Evolutionary conservation across 169 alveolate genomes (phyloP), one percentile per base, ranked within the genome.

Genomic region (Cryptosporidium muris): DNA sequence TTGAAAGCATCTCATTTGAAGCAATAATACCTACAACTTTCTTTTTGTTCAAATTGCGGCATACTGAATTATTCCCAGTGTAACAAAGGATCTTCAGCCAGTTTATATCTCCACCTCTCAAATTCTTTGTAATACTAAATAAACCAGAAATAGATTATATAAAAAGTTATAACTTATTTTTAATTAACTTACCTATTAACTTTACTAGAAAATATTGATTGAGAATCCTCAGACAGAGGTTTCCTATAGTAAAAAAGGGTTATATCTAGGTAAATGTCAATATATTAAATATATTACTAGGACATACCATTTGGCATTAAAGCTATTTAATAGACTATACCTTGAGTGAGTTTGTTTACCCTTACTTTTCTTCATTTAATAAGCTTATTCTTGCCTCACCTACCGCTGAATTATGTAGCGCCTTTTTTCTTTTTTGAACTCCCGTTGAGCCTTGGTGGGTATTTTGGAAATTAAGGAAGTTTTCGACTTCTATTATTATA

Each of bases 231-330:
- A 37, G 7, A 45, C 7, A 58, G 67, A 16, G 67, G 51, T 43
- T 74, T 66, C 85, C 85, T 74, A 34, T 12, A 58, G 11, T n/a
- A n/a, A 12, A 8, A 9, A 66, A 66, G 16, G 4, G n/a, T 34
- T n/a, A 34, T 5, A 9, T 38, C 25, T 34, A 34, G 38, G 4
- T 3, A 25, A 9, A 14, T 9, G 25, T n/a, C 12, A 54, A 8
- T 54, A 16, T 1, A 16, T 6, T 16, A 34, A 60, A 34, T n/a
- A 3, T 5, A 5, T 14, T 9, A 40, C 6, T 12, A 11, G 5
- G 45, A 74, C 85, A 48, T 74, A 74, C 85, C 85, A 74, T 64
- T 54, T 74, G 11, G 62, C 12, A 7, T 14, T 74, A 8, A 38
- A 45, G 34, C 63, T 74, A 9, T 56, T 56, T 9, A 74, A 68